phyloP scores from a whole-genome alignment of 345 rosid species.

The Linum lewisii region DNA sequence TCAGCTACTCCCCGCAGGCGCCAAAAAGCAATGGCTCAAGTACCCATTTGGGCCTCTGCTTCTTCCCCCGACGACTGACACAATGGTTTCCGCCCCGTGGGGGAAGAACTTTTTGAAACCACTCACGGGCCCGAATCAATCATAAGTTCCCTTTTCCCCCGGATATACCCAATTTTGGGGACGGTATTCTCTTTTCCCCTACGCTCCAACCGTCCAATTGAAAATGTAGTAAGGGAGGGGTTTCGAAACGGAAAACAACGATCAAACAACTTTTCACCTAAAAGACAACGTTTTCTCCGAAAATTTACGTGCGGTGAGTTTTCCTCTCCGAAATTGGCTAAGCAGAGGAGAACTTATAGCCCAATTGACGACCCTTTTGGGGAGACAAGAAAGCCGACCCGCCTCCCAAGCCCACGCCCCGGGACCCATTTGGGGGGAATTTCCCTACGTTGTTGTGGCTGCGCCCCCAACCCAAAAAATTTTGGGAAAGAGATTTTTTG shows the following conservation, averaged over 20 bases:
- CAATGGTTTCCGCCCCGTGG: not conserved
- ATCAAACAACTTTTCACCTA: no score
- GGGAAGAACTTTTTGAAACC: not conserved
- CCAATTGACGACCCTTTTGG: not conserved
- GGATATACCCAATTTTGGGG: not conserved
- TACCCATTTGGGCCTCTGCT: not conserved
- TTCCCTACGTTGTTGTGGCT: not conserved
- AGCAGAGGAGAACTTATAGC: not conserved
- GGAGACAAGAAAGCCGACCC: not conserved
- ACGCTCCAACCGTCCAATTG: not conserved
- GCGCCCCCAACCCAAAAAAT: slow-evolving; percentile 3
- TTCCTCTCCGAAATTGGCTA: not conserved
- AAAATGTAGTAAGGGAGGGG: not conserved
- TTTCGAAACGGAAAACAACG: no score
- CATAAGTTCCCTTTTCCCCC: not conserved
- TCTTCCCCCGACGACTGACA: no score
- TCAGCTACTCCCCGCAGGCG: no score
- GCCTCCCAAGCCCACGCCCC: not conserved
- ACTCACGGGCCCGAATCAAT: not conserved
- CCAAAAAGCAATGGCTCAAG: no score
- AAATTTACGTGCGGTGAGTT: no score
- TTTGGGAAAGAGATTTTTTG: not conserved
- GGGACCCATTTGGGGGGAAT: not conserved
- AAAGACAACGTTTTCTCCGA: no score
- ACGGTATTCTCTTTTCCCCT: not conserved